A percentile compares a stretch with the other conserved stretches of the same genome.
Evolutionary conservation across 2,329 filamentous ascomycete genomes (phyloP).

Genomic region (Bipolaris cookei): DNA sequence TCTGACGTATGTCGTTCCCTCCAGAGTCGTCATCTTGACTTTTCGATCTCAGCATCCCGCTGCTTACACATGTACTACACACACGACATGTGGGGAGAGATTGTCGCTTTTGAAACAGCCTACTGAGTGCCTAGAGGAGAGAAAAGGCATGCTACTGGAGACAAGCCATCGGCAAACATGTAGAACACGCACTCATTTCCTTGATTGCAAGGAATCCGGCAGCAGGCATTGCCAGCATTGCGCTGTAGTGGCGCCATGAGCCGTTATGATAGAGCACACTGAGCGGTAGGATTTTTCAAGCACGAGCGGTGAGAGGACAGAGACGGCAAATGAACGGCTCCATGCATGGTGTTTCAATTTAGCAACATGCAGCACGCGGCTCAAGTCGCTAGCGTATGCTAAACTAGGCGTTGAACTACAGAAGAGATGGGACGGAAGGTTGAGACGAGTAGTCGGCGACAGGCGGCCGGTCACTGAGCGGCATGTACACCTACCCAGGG

Average conservation of each 20-base stretch:
- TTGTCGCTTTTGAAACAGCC: slow-evolving; percentile 1
- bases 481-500: background rate
- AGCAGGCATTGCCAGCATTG: background rate
- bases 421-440: slow-evolving; percentile 1
- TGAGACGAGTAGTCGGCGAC: background rate
- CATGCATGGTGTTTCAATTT: background rate
- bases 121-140: background rate
- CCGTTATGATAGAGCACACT: background rate
- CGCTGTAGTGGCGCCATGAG: background rate
- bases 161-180: background rate
- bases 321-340: slow-evolving; percentile 4
- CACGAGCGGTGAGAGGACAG: slow-evolving; percentile 1
- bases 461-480: background rate
- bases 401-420: background rate
- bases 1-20: slow-evolving; percentile 10
- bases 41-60: slow-evolving; percentile 3
- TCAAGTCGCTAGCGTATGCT: slow-evolving; percentile 1
- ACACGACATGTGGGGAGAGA: slow-evolving; percentile 1
- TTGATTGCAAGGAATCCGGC: background rate
- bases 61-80: background rate
- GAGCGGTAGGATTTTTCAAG: background rate
- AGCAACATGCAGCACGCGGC: background rate
- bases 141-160: background rate
- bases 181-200: background rate
- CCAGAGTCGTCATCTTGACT: slow-evolving; percentile 9